Evolutionary conservation across 768 basidiomycete species (phyloP).

Genomic region (Auriscalpium vulgare): DNA sequence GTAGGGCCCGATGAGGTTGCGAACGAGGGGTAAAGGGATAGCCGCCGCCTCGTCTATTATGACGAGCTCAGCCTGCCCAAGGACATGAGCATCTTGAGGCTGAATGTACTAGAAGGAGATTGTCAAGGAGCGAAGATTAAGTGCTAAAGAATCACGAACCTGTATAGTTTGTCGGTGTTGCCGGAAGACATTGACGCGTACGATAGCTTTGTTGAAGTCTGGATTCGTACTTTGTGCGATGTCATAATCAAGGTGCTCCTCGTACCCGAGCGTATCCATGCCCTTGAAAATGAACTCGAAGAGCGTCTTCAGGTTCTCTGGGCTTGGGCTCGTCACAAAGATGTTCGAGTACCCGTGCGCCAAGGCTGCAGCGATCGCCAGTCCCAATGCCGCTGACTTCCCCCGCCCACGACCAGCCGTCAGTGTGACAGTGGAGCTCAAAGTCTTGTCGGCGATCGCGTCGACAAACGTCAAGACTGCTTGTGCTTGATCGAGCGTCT

Average conservation of each 20-base stretch:
- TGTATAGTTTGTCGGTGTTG: conserved; percentile 95
- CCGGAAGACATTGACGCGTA: conserved; percentile 89
- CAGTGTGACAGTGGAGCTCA: conserved; percentile 90
- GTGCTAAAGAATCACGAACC: conserved; percentile 35
- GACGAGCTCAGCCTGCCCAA: conserved; percentile 95
- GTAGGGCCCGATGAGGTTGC: conserved; percentile 91
- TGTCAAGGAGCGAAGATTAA: not conserved
- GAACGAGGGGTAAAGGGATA: conserved; percentile 92
- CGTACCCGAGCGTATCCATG: conserved; percentile 87
- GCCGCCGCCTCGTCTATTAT: conserved; percentile 99
- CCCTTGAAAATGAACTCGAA: conserved; percentile 99
- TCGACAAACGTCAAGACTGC: conserved; percentile 93
- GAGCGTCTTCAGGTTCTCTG: conserved; percentile 95
- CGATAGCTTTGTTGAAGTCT: conserved; percentile 91
- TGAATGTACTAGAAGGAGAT: conserved; percentile 72
- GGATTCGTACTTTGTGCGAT: conserved; percentile 92
- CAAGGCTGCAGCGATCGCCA: conserved; percentile 89
- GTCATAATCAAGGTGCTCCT: conserved; percentile 97
- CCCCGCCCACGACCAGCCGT: conserved; percentile 94
- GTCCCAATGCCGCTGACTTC: conserved; percentile 92
- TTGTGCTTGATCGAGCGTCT: conserved; percentile 91
- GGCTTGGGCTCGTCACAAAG: conserved; percentile 95
- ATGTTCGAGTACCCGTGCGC: conserved; percentile 95
- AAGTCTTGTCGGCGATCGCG: conserved; percentile 85
- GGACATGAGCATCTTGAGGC: conserved; percentile 95